Base-by-base conservation (phyloP, 768 basidiomycete genomes). In the Collybiopsis luxurians region DNA sequence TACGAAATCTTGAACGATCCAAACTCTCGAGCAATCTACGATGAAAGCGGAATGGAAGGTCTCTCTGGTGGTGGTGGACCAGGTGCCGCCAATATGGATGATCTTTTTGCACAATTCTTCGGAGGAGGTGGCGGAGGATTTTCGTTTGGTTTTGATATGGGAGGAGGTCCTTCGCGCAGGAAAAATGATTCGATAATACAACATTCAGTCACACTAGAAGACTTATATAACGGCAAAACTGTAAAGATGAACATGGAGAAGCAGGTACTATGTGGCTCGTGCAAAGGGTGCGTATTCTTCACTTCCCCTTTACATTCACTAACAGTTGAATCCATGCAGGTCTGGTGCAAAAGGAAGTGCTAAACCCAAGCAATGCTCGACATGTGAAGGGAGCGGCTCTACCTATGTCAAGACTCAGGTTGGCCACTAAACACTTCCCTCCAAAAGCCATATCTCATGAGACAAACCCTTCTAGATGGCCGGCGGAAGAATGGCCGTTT, bases 231-330 rank as follows among this genome's bases (percentile, higher is more conserved):
- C 56, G 96, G 95, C 28, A 95, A 95, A 71, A 82, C 80, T 10
- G 87, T 95, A 56, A 90, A 87, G 67, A 85, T 98, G 76, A 90
- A 85, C 63, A 83, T 97, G 78, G 94, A 96, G 72, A 87, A 92
- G 64, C 86, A 93, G 66, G 73, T 87, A 9, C 73, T 90, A 2
- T 98, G 96, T 69, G 76, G 76, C 13, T 71, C 74, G 12, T 98
- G 96, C 70, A 86, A 86, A 69, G 96, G 95, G 89, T 90, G 64
- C 44, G 73, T 61, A 46, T 27, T 53, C 11, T 50, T 58, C 39
- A 17, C 47, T 39, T 31, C 59, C 45, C 64, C 44, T 64, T 46
- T 44, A 60, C 24, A 27, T 21, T n/a, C 26, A 40, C 38, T 50
- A 55, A 13, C 56, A 94, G 5, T 9, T n/a, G 10, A 21, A 51